phyloP scores from a whole-genome alignment of 495 filamentous ascomycete species.

The Lepidopterella palustris region DNA sequence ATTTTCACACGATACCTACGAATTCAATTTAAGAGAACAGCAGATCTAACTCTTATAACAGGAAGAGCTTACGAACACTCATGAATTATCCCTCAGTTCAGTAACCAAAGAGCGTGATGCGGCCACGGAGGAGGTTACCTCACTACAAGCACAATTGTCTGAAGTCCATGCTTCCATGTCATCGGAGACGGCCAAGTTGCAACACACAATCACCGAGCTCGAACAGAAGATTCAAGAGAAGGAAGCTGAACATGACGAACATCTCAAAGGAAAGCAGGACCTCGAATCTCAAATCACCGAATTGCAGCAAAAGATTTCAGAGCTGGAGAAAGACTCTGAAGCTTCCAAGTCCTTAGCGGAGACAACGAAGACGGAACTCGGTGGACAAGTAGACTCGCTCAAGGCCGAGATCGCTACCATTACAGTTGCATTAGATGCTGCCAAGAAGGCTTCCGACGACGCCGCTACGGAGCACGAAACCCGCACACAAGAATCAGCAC shows the following conservation, averaged over 20 bases:
- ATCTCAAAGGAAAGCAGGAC: not conserved
- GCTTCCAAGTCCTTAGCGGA: not conserved
- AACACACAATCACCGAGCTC: constrained; percentile 1
- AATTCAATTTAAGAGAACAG: not conserved
- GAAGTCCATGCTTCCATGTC: constrained; percentile 5
- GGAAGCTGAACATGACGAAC: not conserved
- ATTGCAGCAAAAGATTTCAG: not conserved
- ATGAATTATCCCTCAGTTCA: not conserved
- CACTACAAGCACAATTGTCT: not conserved
- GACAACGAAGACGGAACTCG: not conserved
- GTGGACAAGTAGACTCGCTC: not conserved
- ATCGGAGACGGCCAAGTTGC: not conserved
- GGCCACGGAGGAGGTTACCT: not conserved
- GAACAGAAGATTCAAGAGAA: not conserved
- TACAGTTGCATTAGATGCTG: constrained; percentile 1
- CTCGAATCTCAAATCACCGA: not conserved
- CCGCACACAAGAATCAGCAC: not conserved
- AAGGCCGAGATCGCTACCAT: constrained; percentile 1
- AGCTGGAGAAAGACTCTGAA: not conserved
- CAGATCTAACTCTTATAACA: not conserved
- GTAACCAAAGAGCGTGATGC: constrained; percentile 1
- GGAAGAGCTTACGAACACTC: not conserved
- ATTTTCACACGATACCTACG: not conserved
- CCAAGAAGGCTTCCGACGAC: not conserved
- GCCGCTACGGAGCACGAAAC: not conserved